Conservation (phyloP, 345 rosid genomes). For the Heritiera fomes region DNA sequence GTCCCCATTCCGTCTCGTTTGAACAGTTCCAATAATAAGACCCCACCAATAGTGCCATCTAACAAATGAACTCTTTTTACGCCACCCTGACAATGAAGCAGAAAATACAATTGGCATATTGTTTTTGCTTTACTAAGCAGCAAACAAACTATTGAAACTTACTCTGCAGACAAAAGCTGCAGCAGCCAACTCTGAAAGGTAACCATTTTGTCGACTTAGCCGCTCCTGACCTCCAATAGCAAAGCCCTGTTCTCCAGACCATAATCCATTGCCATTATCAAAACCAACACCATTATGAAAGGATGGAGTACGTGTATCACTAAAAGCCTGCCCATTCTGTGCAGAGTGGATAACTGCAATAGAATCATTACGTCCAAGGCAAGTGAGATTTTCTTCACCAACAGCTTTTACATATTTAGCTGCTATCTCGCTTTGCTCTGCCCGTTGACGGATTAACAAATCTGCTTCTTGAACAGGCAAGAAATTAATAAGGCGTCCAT, state of each 20-base stretch:
- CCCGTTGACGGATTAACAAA: constrained; percentile 72
- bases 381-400: constrained; percentile 46
- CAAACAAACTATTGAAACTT: constrained; percentile 31
- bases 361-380: constrained; percentile 41
- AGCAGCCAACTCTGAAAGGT: constrained; percentile 89
- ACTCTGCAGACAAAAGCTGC: constrained; percentile 97
- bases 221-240: constrained; percentile 94
- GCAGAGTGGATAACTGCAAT: constrained; percentile 41
- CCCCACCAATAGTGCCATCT: constrained; percentile 91
- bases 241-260: constrained; percentile 89
- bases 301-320: constrained; percentile 40
- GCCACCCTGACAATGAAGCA: constrained; percentile 68
- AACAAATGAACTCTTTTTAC: constrained; percentile 95
- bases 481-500: constrained; percentile 77
- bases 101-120: constrained; percentile 5
- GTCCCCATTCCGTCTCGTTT: constrained; percentile 99
- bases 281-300: constrained; percentile 94
- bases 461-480: constrained; percentile 94
- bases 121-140: not conserved
- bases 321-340: constrained; percentile 43
- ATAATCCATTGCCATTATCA: constrained; percentile 72
- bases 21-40: constrained; percentile 77
- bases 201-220: constrained; percentile 71
- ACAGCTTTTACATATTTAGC: constrained; percentile 91
- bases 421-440: constrained; percentile 88